Percentiles rank a stretch among this genome's conserved stretches.
These are phyloP conservation scores for Terana coerulea DNA, from an alignment of 768 basidiomycete genomes.

Conservation along the genomic window DNA sequence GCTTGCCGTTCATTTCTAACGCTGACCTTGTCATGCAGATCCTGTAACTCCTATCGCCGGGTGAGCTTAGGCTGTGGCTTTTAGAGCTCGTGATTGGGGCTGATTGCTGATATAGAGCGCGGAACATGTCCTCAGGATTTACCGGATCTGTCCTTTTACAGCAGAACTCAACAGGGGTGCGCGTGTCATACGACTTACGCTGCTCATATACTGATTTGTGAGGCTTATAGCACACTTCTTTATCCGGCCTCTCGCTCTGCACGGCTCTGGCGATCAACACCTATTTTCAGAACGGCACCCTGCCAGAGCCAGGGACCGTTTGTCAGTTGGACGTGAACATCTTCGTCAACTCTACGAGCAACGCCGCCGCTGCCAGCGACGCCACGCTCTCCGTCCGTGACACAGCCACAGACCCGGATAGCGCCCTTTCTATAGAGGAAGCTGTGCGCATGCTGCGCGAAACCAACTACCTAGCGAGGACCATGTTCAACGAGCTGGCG, in stretches of 20 bases:
- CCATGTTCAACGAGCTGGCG: too few species aligned
- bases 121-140: constrained; percentile 3
- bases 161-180: constrained; percentile 5
- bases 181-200: background rate
- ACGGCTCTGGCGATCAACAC: constrained; percentile 20
- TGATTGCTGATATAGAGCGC: background rate
- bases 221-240: constrained; percentile 16
- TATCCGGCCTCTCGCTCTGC: constrained; percentile 17
- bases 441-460: too few species aligned
- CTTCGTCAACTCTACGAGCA: background rate
- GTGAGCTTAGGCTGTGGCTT: too few species aligned
- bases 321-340: constrained; percentile 16
- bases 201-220: background rate
- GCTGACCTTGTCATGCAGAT: constrained; percentile 10
- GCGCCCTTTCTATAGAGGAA: too few species aligned
- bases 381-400: too few species aligned
- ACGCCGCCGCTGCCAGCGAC: too few species aligned
- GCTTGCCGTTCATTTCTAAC: too few species aligned
- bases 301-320: constrained; percentile 20
- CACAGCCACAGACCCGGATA: too few species aligned
- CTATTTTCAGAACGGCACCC: constrained; percentile 22
- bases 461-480: too few species aligned
- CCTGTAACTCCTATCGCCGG: constrained; percentile 9
- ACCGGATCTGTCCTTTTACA: background rate
- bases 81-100: background rate